phyloP scores from a whole-genome alignment of 441 rosid species.

The Isatis lusitanica region DNA sequence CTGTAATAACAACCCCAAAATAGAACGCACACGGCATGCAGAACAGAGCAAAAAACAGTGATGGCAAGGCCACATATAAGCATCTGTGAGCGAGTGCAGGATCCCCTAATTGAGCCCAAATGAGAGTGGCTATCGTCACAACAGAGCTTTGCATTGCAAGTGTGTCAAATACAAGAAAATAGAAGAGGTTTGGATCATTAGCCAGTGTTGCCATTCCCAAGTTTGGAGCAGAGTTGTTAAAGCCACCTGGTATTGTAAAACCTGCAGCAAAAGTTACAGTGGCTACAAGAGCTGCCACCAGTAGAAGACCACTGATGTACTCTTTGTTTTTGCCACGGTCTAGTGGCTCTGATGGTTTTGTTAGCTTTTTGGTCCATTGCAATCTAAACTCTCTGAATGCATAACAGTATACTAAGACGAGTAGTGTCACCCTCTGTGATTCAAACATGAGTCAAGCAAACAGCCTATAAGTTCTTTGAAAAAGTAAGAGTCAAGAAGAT shows the following conservation, averaged over 20 bases:
- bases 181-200: background rate
- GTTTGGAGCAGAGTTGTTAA: background rate
- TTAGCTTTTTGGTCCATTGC: background rate
- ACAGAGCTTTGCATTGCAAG: background rate
- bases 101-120: background rate
- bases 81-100: background rate
- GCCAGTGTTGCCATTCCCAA: background rate
- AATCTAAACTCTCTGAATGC: background rate
- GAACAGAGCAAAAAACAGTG: background rate
- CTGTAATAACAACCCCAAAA: background rate
- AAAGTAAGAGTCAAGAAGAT: background rate
- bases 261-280: conserved; percentile 14
- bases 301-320: background rate
- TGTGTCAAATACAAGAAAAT: background rate
- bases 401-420: background rate
- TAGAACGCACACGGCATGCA: background rate
- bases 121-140: background rate
- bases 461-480: background rate
- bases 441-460: background rate
- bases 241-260: conserved; percentile 26
- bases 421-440: background rate
- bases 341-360: background rate
- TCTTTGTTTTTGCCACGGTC: background rate
- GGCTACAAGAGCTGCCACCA: conserved; percentile 25
- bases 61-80: background rate